phyloP scores from a whole-genome alignment of 2,329 filamentous ascomycete species.

The Westerdykella aurantiaca region DNA sequence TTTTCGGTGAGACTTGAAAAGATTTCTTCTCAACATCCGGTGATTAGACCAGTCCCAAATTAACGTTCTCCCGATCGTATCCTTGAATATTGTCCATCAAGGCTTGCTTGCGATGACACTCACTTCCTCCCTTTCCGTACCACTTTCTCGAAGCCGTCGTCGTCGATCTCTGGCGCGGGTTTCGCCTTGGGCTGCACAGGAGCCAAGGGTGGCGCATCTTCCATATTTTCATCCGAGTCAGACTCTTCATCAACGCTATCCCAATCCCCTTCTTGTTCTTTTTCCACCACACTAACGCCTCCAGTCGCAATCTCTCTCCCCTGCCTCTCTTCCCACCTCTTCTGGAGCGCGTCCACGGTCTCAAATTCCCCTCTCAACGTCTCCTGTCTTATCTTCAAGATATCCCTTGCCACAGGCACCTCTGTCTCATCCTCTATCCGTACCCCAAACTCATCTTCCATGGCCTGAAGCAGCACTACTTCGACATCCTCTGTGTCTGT shows the following conservation, averaged over 20 bases:
- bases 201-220: slow-evolving; percentile 32
- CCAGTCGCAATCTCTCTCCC: slow-evolving; percentile 51
- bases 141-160: slow-evolving; percentile 41
- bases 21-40: no score
- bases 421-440: slow-evolving; percentile 86
- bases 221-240: slow-evolving; percentile 40
- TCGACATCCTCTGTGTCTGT: slow-evolving; percentile 77
- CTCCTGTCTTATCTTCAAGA: slow-evolving; percentile 62
- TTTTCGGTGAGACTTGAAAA: no score
- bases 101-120: no score
- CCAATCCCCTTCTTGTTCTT: slow-evolving; percentile 45
- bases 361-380: slow-evolving; percentile 60
- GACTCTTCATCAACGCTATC: slow-evolving; percentile 49
- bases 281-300: slow-evolving; percentile 49
- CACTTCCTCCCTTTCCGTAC: slow-evolving; percentile 33
- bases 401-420: slow-evolving; percentile 64
- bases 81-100: no score
- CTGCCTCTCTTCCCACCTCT: slow-evolving; percentile 57
- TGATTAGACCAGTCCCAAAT: no score
- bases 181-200: slow-evolving; percentile 25
- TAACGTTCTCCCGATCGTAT: no score
- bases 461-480: slow-evolving; percentile 76
- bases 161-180: slow-evolving; percentile 36
- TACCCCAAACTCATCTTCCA: slow-evolving; percentile 94
- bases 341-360: slow-evolving; percentile 59